A percentile compares a stretch with the other conserved stretches of the same genome.
phyloP scores from a whole-genome alignment of 805 yeast species.

The Yamadazyma tumulicola region DNA sequence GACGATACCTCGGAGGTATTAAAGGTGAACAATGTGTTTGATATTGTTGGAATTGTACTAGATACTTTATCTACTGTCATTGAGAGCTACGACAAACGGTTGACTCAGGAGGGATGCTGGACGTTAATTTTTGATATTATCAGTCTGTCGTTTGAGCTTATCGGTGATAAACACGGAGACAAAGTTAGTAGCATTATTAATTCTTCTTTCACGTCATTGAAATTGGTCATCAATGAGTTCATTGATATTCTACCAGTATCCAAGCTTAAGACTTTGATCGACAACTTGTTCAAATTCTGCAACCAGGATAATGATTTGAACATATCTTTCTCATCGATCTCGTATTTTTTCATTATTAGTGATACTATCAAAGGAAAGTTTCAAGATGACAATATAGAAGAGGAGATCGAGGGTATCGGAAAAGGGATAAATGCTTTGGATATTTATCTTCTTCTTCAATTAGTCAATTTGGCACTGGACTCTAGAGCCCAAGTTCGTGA shows the following conservation, averaged over 20 bases:
- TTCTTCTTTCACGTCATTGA: slow-evolving; percentile 77
- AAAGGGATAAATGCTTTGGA: slow-evolving; percentile 13
- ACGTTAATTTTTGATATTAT: slow-evolving; percentile 60
- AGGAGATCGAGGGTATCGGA: slow-evolving; percentile 8
- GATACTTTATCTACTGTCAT: slow-evolving; percentile 68
- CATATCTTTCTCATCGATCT: slow-evolving; percentile 85
- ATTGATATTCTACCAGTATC: slow-evolving; percentile 63
- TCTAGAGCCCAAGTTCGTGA: slow-evolving; percentile 77
- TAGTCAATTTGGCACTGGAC: slow-evolving; percentile 64
- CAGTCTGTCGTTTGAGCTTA: slow-evolving; percentile 48
- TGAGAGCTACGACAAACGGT: slow-evolving; percentile 69
- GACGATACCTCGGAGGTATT: slow-evolving; percentile 29
- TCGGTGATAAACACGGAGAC: slow-evolving; percentile 19
- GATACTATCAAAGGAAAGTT: slow-evolving; percentile 50
- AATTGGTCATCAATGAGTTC: slow-evolving; percentile 82
- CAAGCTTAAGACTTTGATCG: slow-evolving; percentile 64
- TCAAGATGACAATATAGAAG: slow-evolving; percentile 1
- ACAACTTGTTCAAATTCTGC: slow-evolving; percentile 69
- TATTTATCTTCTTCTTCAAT: slow-evolving; percentile 51
- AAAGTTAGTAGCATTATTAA: slow-evolving; percentile 52
- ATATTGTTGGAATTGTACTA: slow-evolving; percentile 59
- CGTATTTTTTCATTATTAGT: slow-evolving; percentile 89
- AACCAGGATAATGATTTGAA: slow-evolving; percentile 72
- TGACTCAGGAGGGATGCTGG: slow-evolving; percentile 60
- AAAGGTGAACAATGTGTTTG: slow-evolving; percentile 58